These are phyloP conservation scores for Lophiostoma macrostomum DNA, from an alignment of 495 filamentous ascomycete species.

Conservation along the genomic window DNA sequence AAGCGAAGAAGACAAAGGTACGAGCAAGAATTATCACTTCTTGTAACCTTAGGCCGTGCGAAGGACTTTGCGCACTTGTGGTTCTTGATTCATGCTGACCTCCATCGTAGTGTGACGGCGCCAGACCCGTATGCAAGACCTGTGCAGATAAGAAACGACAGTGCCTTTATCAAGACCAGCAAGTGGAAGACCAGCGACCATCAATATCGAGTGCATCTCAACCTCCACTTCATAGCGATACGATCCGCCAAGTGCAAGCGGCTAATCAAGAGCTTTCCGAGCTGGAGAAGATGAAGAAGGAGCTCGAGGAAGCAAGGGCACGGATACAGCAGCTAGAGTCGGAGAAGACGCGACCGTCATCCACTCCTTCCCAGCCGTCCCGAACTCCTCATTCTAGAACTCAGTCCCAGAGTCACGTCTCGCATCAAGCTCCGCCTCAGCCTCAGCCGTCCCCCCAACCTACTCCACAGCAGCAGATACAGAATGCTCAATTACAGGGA, in stretches of 20 bases:
- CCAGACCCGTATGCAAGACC: slow-evolving; percentile 24
- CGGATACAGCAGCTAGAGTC: slow-evolving; percentile 25
- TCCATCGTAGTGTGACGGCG: slow-evolving; percentile 32
- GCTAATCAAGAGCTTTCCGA: slow-evolving; percentile 17
- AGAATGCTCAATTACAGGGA: not conserved
- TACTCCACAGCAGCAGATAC: slow-evolving; percentile 11
- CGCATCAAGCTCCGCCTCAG: not conserved
- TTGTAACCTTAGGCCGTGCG: too few relatives aligned
- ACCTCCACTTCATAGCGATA: not conserved
- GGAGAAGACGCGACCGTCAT: slow-evolving; percentile 19
- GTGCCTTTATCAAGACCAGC: slow-evolving; percentile 24
- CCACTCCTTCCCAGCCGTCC: slow-evolving; percentile 16
- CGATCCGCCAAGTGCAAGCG: slow-evolving; percentile 13
- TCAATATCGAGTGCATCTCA: not conserved
- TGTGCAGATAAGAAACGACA: slow-evolving; percentile 28
- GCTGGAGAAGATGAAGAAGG: slow-evolving; percentile 26
- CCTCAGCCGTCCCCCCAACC: slow-evolving; percentile 4
- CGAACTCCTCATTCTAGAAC: not conserved
- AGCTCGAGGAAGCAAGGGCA: slow-evolving; percentile 29
- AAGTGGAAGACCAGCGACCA: slow-evolving; percentile 9
- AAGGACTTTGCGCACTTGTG: too few relatives aligned
- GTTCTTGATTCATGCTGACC: too few relatives aligned
- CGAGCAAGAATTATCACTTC: not conserved
- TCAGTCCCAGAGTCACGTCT: slow-evolving; percentile 4
- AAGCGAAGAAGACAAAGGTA: slow-evolving; percentile 32